These are phyloP conservation scores for Neurospora sp. DNA, from an alignment of 495 filamentous ascomycete genomes.

Conservation along the genomic window DNA sequence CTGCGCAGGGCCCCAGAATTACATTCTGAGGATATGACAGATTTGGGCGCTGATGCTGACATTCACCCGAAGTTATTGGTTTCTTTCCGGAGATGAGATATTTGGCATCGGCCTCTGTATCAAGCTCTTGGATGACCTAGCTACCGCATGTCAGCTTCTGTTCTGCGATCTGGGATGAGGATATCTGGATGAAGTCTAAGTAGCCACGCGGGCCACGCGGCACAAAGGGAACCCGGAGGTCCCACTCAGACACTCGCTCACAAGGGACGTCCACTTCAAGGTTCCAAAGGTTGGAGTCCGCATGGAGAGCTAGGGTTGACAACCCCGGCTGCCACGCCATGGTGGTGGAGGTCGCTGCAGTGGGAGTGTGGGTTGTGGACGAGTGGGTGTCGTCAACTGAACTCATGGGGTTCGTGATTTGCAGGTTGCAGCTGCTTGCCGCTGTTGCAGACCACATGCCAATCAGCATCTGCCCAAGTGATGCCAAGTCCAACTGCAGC, in stretches of 20 bases:
- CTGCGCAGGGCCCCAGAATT: neutral
- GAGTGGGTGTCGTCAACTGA: constrained; percentile 9
- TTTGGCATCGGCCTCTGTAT: neutral
- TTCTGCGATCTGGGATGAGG: neutral
- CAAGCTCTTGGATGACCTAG: neutral
- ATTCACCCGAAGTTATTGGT: neutral
- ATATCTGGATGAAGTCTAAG: neutral
- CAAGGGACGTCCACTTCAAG: neutral
- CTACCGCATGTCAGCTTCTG: neutral
- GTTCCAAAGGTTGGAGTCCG: neutral
- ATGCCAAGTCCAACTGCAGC: constrained; percentile 19
- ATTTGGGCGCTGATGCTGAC: neutral
- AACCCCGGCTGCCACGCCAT: neutral
- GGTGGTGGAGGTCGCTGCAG: neutral
- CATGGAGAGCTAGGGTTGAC: neutral
- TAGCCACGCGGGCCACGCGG: neutral
- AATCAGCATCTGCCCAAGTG: constrained; percentile 6
- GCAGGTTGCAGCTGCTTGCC: constrained; percentile 18
- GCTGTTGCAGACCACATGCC: constrained; percentile 12
- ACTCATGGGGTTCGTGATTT: constrained; percentile 17
- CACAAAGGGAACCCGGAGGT: neutral
- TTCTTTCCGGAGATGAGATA: neutral
- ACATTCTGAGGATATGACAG: neutral
- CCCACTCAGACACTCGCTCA: neutral
- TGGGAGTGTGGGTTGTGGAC: neutral